phyloP scores from a whole-genome alignment of 208 protist genomes.

The Tritrichomonas foetus region DNA sequence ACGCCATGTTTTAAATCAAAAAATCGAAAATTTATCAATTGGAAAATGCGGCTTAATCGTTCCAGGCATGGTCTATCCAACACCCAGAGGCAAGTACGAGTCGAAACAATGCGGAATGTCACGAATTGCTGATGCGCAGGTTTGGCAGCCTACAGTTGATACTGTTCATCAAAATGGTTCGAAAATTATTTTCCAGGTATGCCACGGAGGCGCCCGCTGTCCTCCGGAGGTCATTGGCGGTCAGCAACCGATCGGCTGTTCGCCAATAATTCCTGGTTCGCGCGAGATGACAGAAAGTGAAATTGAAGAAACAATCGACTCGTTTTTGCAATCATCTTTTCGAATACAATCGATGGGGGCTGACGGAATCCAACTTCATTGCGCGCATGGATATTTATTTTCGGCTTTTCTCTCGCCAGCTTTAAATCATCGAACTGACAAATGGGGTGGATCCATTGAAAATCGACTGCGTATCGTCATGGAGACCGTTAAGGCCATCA shows the following conservation, averaged over 20 bases:
- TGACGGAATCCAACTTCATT: slow-evolving; percentile 17
- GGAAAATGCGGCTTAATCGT: neutral
- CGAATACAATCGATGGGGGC: neutral
- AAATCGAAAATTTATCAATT: neutral
- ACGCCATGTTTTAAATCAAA: neutral
- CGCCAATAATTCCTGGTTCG: neutral
- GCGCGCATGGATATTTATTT: slow-evolving; percentile 29
- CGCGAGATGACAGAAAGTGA: neutral
- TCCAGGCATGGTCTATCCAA: neutral
- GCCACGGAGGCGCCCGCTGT: neutral
- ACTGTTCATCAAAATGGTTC: neutral
- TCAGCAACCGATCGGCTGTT: neutral
- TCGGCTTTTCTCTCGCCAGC: neutral
- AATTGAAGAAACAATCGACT: neutral
- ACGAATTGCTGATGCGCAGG: neutral
- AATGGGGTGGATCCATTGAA: neutral
- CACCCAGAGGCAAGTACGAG: neutral
- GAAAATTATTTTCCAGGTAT: neutral
- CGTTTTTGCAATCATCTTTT: neutral
- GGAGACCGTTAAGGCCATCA: neutral
- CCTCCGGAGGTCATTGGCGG: neutral
- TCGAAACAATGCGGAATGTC: neutral
- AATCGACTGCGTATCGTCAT: neutral
- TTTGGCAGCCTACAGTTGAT: neutral
- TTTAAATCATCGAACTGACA: neutral